Evolutionary conservation across 495 filamentous ascomycete species (phyloP), one percentile per base, ranked within the genome.

Genomic region (Penicillium angulare): DNA sequence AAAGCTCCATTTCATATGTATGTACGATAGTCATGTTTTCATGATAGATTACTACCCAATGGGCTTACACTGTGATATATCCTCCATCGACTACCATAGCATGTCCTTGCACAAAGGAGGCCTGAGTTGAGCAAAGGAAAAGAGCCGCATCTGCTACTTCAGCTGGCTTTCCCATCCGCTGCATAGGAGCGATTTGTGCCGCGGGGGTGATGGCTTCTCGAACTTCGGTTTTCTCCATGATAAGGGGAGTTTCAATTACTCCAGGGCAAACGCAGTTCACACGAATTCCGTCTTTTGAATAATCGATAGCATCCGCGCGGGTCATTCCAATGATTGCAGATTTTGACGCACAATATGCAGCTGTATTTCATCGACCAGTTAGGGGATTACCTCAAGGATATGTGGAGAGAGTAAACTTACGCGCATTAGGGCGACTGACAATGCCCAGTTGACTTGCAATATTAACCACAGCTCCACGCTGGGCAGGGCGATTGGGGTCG

Each of bases 211-310:
- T 59, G 17, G 58, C 49, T 18, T 63, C 73, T 12, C 63, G 59
- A 2, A 69, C 52, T 47, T 73, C 74, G 9, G 65, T 51, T 10
- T 65, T 63, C 15, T 65, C 59, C 27, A 65, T 67, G 17, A 71
- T 69, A 63, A 80, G 67, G 6, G 75, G 76, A 7, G 77, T 81
- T 40, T 74, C 72, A 31, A 79, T 75, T 1, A 79, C 62, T 5
- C 78, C 77, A 0, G 78, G 78, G 52, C 76, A 80, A 12, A 81
- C 74, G 47, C 76, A 80, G 36, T 80, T 81, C 31, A 81, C 69
- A 21, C 77, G 55, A 32, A 81, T 78, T 0, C 60, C 59, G 40
- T 79, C 65, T 18, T 63, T 65, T 0, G 75, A 75, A 50, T 78
- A 77, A 50, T 80, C 78, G 23, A 80, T 78, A 3, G 76, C 76